A percentile compares a stretch with the other conserved stretches of the same genome.
Conservation (phyloP, 371 early-diverging fungal species). For the Coemansia sp. region DNA sequence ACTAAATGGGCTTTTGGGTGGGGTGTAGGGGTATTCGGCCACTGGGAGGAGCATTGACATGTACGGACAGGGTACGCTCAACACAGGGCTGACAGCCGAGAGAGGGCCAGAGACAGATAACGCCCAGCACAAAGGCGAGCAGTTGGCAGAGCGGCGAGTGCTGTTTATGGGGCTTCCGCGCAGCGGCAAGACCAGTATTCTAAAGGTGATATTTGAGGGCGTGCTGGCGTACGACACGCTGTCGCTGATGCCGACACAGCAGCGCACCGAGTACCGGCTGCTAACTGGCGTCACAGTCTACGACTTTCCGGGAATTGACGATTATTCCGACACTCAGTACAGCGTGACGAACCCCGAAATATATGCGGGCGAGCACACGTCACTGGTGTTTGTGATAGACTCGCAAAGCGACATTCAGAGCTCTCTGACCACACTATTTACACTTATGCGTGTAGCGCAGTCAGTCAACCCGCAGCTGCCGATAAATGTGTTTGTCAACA, state of each 20-base stretch:
- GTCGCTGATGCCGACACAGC: conserved; percentile 82
- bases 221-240: conserved; percentile 91
- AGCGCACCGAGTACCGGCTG: conserved; percentile 55
- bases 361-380: conserved; percentile 74
- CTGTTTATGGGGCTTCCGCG: conserved; percentile 47
- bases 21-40: background rate
- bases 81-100: conserved; percentile 22
- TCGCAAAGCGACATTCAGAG: conserved; percentile 91
- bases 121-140: conserved; percentile 7
- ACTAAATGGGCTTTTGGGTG: background rate
- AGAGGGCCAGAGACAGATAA: conserved; percentile 13
- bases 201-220: conserved; percentile 89
- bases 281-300: conserved; percentile 60
- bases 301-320: conserved; percentile 92
- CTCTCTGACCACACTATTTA: conserved; percentile 71
- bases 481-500: conserved; percentile 93
- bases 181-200: conserved; percentile 93
- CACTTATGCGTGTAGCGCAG: conserved; percentile 75
- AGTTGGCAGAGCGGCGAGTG: conserved; percentile 47
- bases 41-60: conserved; percentile 17
- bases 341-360: conserved; percentile 65
- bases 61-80: conserved; percentile 15
- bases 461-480: conserved; percentile 77
- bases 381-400: conserved; percentile 91
- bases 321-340: conserved; percentile 68